phyloP scores from a whole-genome alignment of 805 yeast species.

The Lachancea meyersii region DNA sequence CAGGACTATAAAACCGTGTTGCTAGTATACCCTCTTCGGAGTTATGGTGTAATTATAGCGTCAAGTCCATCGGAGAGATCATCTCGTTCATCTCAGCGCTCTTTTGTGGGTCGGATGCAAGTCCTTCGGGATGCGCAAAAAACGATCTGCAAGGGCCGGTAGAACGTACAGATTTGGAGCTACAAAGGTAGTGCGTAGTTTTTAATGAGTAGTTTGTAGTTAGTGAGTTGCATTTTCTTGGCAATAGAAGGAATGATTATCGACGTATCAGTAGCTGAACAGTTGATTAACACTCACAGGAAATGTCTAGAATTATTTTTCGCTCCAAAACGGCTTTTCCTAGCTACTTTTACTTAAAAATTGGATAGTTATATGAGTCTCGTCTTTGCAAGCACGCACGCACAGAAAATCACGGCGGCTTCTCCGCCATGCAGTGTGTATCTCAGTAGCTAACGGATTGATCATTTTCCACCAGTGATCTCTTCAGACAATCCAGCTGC shows the following conservation, averaged over 20 bases:
- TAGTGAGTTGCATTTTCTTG: neutral
- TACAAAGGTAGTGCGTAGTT: constrained; percentile 16
- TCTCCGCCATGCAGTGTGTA: no score
- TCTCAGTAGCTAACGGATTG: no score
- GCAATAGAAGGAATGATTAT: neutral
- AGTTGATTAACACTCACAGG: no score
- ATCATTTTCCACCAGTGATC: no score
- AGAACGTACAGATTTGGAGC: constrained; percentile 44
- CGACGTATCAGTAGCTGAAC: no score
- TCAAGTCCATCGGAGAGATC: constrained; percentile 67
- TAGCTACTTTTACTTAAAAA: no score
- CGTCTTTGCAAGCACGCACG: no score
- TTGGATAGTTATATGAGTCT: no score
- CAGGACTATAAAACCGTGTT: constrained; percentile 70
- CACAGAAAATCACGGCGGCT: no score
- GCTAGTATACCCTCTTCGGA: constrained; percentile 39
- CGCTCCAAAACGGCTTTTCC: no score
- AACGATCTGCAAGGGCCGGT: constrained; percentile 53
- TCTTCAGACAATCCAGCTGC: no score
- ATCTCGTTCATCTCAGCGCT: constrained; percentile 63
- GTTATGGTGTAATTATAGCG: constrained; percentile 45
- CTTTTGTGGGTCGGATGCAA: constrained; percentile 37
- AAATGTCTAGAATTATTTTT: no score
- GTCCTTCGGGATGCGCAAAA: constrained; percentile 1
- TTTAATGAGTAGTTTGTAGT: neutral